phyloP scores from a whole-genome alignment of 257 asterid species.

The Jacaranda mimosifolia region DNA sequence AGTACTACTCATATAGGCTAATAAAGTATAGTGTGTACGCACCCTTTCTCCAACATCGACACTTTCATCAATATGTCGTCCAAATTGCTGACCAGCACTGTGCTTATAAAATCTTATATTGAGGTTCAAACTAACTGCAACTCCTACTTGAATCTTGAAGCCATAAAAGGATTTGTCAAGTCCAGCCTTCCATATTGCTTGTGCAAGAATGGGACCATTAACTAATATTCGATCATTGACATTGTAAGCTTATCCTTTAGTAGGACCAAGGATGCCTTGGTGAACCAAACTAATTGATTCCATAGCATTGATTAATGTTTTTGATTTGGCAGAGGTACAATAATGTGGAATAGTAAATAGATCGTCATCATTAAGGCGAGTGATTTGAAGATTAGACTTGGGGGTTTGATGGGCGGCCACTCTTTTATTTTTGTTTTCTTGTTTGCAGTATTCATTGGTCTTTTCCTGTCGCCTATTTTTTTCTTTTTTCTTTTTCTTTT shows the following conservation, averaged over 20 bases:
- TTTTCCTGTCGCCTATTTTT: slow-evolving; percentile 66
- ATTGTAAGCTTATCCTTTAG: slow-evolving; percentile 88
- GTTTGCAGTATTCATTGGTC: slow-evolving; percentile 38
- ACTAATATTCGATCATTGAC: slow-evolving; percentile 89
- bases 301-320: slow-evolving; percentile 72
- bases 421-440: slow-evolving; percentile 43
- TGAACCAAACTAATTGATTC: slow-evolving; percentile 88
- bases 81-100: too few relatives aligned
- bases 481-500: too few relatives aligned
- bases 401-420: slow-evolving; percentile 69
- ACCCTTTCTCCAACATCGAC: slow-evolving; percentile 64
- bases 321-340: slow-evolving; percentile 78
- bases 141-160: slow-evolving; percentile 81
- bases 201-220: slow-evolving; percentile 77
- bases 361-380: slow-evolving; percentile 65
- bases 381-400: slow-evolving; percentile 59
- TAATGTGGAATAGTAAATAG: slow-evolving; percentile 67
- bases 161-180: slow-evolving; percentile 65
- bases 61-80: too few relatives aligned
- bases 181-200: slow-evolving; percentile 81
- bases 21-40: slow-evolving; percentile 77
- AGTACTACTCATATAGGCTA: slow-evolving; percentile 83
- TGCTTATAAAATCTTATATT: slow-evolving; percentile 88
- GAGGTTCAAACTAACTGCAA: slow-evolving; percentile 84
- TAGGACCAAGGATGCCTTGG: slow-evolving; percentile 97